Evolutionary conservation across 2,329 filamentous ascomycete genomes (phyloP), one percentile per base, ranked within the genome.

Genomic region (Volutella citrinella): DNA sequence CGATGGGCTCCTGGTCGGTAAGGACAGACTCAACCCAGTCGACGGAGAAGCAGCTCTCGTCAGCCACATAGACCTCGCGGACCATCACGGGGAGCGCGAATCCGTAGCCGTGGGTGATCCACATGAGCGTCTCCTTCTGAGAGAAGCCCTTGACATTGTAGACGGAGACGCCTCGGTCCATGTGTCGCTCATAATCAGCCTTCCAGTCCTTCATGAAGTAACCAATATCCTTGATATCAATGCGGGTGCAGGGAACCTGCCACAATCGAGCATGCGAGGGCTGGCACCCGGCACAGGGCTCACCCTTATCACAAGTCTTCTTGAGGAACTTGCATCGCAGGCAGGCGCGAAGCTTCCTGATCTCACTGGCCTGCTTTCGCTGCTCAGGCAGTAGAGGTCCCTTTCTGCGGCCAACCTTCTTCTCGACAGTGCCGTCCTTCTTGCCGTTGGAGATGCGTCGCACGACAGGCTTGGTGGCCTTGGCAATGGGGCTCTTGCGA

Each of bases 161-260:
- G 30, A 95, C 84, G 3, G 89, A 94, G 59, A 96, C 88, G 35
- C 87, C 87, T 38, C 87, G 80, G 45, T 80, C 85, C 50, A 93
- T 78, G 59, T 96, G 90, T 51, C 89, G 84, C 67, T 95, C 89
- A 54, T 93, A 95, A 62, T 97, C 91, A 27, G 89, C 90, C 68
- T 91, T 95, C 90, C 90, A 97, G 64, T 96, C 91, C 73, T 96
- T 96, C 87, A 96, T 93, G 72, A 97, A 97, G 65, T 94, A 95
- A 26, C 82, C 87, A 55, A 97, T 95, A 55, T 97, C 91, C 76
- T 95, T 96, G 73, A 97, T 97, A 63, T 96, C 91, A 56, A 96
- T 95, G 43, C 91, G 86, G 24, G 91, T 97, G 73, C 91, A 97
- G 42, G 91, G 91, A 27, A 97, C 91, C 67, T 96, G 90, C 91